phyloP scores from a whole-genome alignment of 768 basidiomycete genomes.

The Hericium rajendrae region DNA sequence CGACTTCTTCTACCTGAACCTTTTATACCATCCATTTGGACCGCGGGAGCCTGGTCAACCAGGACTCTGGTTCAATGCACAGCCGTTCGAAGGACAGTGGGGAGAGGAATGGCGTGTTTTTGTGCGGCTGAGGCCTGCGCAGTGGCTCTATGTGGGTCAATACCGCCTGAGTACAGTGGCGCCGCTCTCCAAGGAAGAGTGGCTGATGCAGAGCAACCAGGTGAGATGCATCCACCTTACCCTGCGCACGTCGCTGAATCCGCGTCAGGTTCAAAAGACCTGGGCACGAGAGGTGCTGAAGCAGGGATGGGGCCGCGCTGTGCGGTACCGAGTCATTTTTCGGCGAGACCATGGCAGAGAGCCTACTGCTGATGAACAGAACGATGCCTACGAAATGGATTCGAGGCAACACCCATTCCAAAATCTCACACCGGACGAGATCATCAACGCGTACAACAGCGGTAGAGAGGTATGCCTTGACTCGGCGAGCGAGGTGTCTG shows the following conservation, averaged over 20 bases:
- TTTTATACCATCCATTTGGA: neutral
- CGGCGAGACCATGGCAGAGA: neutral
- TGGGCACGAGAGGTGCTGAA: neutral
- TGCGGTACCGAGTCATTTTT: neutral
- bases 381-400: neutral
- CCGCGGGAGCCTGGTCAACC: neutral
- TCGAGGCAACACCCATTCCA: neutral
- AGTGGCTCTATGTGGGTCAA: neutral
- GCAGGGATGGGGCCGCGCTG: neutral
- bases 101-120: neutral
- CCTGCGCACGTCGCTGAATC: neutral
- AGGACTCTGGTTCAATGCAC: neutral
- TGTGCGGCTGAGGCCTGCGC: neutral
- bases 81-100: neutral
- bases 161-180: neutral
- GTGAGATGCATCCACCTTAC: neutral
- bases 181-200: neutral
- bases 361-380: neutral
- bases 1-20: neutral
- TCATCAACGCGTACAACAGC: neutral
- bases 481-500: neutral
- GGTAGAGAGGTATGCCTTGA: neutral
- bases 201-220: neutral
- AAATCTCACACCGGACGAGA: neutral
- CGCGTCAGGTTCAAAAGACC: neutral